A percentile compares a stretch with the other conserved stretches of the same genome.
Evolutionary conservation across 148 eudicot species (phyloP).

Genomic region (Pharnaceum exiguum): DNA sequence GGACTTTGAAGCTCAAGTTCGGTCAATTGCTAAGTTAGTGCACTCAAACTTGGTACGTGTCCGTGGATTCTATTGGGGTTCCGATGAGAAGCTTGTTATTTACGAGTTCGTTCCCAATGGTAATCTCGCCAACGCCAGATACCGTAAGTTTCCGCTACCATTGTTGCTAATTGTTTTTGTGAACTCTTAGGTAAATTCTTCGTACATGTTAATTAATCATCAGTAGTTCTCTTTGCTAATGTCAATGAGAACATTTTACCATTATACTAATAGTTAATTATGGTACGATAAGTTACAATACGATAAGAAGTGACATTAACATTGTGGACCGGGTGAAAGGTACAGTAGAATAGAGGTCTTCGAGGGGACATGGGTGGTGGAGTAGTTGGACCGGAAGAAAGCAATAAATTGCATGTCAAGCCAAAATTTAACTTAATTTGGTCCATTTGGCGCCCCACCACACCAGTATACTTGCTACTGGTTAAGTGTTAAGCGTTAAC

Average conservation of each 20-base stretch:
- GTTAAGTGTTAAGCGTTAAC: too few relatives aligned
- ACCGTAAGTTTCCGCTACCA: slow-evolving; percentile 41
- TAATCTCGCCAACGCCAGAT: slow-evolving; percentile 86
- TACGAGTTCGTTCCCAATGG: slow-evolving; percentile 89
- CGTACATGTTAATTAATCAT: background rate
- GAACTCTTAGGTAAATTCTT: background rate
- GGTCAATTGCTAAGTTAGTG: slow-evolving; percentile 60
- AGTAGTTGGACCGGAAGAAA: slow-evolving; percentile 51
- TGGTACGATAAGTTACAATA: too few relatives aligned
- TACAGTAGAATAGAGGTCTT: too few relatives aligned
- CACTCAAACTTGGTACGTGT: slow-evolving; percentile 83
- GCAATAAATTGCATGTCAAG: background rate
- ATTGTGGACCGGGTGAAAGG: too few relatives aligned
- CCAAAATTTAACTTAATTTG: too few relatives aligned
- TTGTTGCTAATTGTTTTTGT: background rate
- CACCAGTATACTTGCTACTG: too few relatives aligned
- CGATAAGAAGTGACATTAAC: background rate
- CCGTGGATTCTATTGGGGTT: slow-evolving; percentile 87
- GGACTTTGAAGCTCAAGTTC: slow-evolving; percentile 78
- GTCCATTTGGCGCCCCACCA: too few relatives aligned
- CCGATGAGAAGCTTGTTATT: slow-evolving; percentile 81
- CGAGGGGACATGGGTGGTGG: slow-evolving; percentile 27
- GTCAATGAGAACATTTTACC: too few relatives aligned
- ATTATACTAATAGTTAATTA: too few relatives aligned
- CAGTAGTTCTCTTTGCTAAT: background rate